Conservation (phyloP, 2,329 filamentous ascomycete species). For the Curvularia spicifera region DNA sequence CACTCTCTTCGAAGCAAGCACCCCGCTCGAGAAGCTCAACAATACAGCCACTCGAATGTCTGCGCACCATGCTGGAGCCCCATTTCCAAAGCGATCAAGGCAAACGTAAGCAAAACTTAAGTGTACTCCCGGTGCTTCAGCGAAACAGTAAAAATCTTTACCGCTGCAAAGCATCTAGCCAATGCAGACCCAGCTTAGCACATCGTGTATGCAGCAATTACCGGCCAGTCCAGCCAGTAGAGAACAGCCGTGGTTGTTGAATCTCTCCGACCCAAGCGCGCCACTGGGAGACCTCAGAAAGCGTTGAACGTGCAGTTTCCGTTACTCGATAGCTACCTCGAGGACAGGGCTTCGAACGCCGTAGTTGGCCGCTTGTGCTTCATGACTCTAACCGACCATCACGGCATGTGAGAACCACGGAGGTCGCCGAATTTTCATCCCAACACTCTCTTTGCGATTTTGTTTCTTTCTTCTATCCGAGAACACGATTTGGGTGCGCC, state of each 20-base stretch:
- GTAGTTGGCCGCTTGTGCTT: slow-evolving; percentile 21
- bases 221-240: slow-evolving; percentile 8
- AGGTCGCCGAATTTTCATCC: not conserved
- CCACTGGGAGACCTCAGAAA: slow-evolving; percentile 19
- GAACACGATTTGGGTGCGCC: not conserved
- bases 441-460: slow-evolving; percentile 1
- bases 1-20: not conserved
- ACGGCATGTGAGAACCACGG: slow-evolving; percentile 4
- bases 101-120: slow-evolving; percentile 27
- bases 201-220: slow-evolving; percentile 14
- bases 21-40: slow-evolving; percentile 9
- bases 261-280: slow-evolving; percentile 19
- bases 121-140: slow-evolving; percentile 6
- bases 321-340: slow-evolving; percentile 46
- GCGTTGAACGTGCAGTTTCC: slow-evolving; percentile 22
- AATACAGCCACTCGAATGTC: slow-evolving; percentile 3
- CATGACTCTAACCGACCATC: slow-evolving; percentile 7
- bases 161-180: slow-evolving; percentile 18
- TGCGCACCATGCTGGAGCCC: slow-evolving; percentile 13
- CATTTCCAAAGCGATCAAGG: slow-evolving; percentile 1
- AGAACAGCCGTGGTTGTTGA: slow-evolving; percentile 11
- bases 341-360: slow-evolving; percentile 27
- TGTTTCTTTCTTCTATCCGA: not conserved
- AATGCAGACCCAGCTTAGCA: slow-evolving; percentile 16
- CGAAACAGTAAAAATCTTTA: slow-evolving; percentile 16